These are phyloP conservation scores for Immersiporthe knoxdaviesiana DNA, from an alignment of 2,329 filamentous ascomycete genomes.

Conservation along the genomic window DNA sequence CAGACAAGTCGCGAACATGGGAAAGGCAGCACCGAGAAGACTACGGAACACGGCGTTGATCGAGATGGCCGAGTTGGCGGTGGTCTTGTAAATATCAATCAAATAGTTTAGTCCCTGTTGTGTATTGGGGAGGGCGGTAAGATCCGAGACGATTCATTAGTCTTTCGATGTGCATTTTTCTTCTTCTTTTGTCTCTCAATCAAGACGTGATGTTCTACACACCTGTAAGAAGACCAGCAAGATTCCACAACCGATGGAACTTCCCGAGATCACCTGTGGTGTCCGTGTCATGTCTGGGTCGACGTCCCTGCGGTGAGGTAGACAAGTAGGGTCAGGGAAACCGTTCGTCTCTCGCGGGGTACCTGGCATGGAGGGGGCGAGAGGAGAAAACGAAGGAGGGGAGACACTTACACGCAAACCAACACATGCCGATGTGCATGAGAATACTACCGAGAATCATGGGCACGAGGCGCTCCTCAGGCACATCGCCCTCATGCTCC, in stretches of 20 bases:
- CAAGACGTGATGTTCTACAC: too few relatives aligned
- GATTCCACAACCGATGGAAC: background rate
- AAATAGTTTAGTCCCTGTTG: conserved; percentile 50
- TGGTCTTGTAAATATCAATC: conserved; percentile 60
- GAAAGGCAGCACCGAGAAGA: too few relatives aligned
- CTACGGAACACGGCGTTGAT: conserved; percentile 63
- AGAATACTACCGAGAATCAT: background rate
- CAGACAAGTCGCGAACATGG: conserved; percentile 37
- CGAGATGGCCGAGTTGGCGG: conserved; percentile 62
- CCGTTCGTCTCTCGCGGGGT: background rate
- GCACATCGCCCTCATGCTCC: conserved; percentile 10
- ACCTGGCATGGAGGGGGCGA: too few relatives aligned
- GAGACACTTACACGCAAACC: background rate
- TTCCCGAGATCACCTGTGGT: background rate
- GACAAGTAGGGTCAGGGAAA: background rate
- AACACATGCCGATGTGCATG: background rate
- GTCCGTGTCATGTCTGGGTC: background rate
- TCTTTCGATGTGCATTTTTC: too few relatives aligned
- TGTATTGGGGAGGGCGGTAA: conserved; percentile 33
- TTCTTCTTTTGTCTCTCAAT: too few relatives aligned
- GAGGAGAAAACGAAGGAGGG: background rate
- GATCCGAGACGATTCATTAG: too few relatives aligned
- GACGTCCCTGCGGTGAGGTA: background rate
- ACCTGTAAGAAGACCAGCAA: conserved; percentile 31
- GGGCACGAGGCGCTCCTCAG: background rate